Evolutionary conservation across 2,329 filamentous ascomycete genomes (phyloP).

Genomic region (Colletotrichum lupini): DNA sequence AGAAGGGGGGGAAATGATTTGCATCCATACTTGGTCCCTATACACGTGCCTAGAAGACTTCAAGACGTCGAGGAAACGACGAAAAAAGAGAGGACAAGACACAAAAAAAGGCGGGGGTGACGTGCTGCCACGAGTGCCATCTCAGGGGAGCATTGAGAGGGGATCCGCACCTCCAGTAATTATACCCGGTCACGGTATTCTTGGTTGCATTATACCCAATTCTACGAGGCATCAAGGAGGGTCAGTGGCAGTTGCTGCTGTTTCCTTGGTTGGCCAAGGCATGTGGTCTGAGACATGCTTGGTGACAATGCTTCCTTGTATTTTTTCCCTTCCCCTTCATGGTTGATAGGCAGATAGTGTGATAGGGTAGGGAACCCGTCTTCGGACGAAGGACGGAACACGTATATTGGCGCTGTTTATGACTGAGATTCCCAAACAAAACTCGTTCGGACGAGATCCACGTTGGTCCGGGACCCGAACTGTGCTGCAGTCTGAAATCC

Average conservation of each 20-base stretch:
- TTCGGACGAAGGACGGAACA: conserved; percentile 33
- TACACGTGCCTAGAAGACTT: neutral
- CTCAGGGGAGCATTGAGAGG: conserved; percentile 25
- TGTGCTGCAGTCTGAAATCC: conserved; percentile 31
- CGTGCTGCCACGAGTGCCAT: conserved; percentile 21
- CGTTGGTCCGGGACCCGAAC: conserved; percentile 26
- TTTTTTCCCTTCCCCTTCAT: neutral
- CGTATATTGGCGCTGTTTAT: conserved; percentile 21
- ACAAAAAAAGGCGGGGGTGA: conserved; percentile 3
- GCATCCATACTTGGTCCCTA: neutral
- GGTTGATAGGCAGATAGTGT: too few relatives aligned
- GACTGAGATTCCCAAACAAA: conserved; percentile 31
- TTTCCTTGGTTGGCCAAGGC: conserved; percentile 19
- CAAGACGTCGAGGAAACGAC: neutral
- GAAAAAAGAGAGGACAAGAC: neutral
- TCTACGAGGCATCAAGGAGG: conserved; percentile 15
- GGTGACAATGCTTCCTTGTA: conserved; percentile 25
- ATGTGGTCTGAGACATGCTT: conserved; percentile 34
- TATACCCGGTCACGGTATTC: neutral
- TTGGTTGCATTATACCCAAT: conserved; percentile 23
- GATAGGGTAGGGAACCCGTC: conserved; percentile 13
- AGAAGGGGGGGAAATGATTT: neutral
- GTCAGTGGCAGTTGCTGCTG: conserved; percentile 21
- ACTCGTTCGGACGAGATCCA: conserved; percentile 35
- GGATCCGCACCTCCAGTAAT: conserved; percentile 25